Evolutionary conservation across 768 basidiomycete genomes (phyloP).

Genomic region (Phlegmacium glaucopus): DNA sequence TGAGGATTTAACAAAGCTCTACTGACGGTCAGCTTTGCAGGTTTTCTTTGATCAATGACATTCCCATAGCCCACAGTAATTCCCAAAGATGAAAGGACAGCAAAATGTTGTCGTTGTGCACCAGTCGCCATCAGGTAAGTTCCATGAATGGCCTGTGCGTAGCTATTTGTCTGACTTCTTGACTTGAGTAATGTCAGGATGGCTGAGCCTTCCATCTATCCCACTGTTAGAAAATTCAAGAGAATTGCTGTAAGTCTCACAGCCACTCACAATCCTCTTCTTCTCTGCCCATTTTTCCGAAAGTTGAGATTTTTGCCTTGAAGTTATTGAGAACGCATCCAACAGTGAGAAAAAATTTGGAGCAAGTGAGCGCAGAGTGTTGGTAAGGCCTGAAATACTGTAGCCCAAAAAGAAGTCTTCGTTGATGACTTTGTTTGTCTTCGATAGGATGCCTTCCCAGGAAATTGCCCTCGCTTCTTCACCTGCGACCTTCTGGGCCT

Average conservation of each 20-base stretch:
- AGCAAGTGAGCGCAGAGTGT: not conserved
- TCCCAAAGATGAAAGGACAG: slow-evolving; percentile 26
- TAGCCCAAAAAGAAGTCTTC: slow-evolving; percentile 12
- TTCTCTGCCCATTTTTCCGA: slow-evolving; percentile 5
- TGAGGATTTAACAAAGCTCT: too few relatives aligned
- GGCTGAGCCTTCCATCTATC: slow-evolving; percentile 19
- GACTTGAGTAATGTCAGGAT: slow-evolving; percentile 17
- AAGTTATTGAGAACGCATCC: slow-evolving; percentile 15
- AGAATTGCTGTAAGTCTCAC: not conserved
- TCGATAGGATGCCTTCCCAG: slow-evolving; percentile 9
- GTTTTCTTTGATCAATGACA: not conserved
- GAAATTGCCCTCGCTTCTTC: slow-evolving; percentile 17
- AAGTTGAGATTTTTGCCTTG: slow-evolving; percentile 1
- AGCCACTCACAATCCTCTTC: slow-evolving; percentile 11
- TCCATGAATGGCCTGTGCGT: slow-evolving; percentile 16
- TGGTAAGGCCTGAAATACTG: slow-evolving; percentile 2
- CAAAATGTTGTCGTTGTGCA: slow-evolving; percentile 28
- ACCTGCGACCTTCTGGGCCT: slow-evolving; percentile 9
- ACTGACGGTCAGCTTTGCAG: not conserved
- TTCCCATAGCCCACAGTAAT: slow-evolving; percentile 23
- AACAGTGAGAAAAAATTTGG: slow-evolving; percentile 11
- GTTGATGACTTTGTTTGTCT: slow-evolving; percentile 3
- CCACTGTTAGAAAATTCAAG: not conserved
- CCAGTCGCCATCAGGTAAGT: slow-evolving; percentile 32
- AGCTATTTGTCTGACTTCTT: slow-evolving; percentile 29